phyloP scores from a whole-genome alignment of 805 yeast genomes.

The Nematodospora valgi region DNA sequence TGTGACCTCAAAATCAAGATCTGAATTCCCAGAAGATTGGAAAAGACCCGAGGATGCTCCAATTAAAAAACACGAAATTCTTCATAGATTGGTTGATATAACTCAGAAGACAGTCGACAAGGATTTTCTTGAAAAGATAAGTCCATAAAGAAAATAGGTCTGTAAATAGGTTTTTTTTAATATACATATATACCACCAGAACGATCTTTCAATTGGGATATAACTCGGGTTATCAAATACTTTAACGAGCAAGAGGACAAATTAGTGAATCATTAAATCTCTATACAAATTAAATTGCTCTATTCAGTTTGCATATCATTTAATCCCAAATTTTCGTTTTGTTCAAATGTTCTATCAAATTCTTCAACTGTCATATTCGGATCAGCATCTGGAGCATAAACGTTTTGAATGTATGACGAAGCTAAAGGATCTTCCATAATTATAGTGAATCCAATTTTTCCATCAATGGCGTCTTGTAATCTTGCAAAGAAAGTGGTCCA shows the following conservation, averaged over 20 bases:
- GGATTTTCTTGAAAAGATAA: too few relatives aligned
- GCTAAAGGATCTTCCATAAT: slow-evolving; percentile 94
- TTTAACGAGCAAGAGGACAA: too few relatives aligned
- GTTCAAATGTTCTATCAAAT: slow-evolving; percentile 81
- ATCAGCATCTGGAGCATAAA: slow-evolving; percentile 97
- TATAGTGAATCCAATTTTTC: slow-evolving; percentile 78
- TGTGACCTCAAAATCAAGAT: slow-evolving; percentile 24
- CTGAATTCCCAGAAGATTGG: slow-evolving; percentile 79
- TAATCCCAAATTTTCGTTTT: slow-evolving; percentile 90
- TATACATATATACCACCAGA: too few relatives aligned
- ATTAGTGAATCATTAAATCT: not conserved
- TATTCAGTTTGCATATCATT: slow-evolving; percentile 44
- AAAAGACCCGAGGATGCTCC: slow-evolving; percentile 64
- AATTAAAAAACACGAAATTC: slow-evolving; percentile 35
- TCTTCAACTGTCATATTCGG: slow-evolving; percentile 94
- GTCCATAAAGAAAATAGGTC: too few relatives aligned
- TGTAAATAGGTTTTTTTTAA: too few relatives aligned
- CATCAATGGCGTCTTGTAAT: slow-evolving; percentile 75
- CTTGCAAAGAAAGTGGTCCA: slow-evolving; percentile 80
- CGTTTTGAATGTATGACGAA: slow-evolving; percentile 92
- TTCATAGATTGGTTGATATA: slow-evolving; percentile 31
- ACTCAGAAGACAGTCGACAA: too few relatives aligned
- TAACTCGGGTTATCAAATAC: too few relatives aligned
- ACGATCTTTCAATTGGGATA: too few relatives aligned
- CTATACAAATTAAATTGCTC: slow-evolving; percentile 1